Conservation (phyloP, 208 protist genomes). For the Trypanosoma scelopori region DNA sequence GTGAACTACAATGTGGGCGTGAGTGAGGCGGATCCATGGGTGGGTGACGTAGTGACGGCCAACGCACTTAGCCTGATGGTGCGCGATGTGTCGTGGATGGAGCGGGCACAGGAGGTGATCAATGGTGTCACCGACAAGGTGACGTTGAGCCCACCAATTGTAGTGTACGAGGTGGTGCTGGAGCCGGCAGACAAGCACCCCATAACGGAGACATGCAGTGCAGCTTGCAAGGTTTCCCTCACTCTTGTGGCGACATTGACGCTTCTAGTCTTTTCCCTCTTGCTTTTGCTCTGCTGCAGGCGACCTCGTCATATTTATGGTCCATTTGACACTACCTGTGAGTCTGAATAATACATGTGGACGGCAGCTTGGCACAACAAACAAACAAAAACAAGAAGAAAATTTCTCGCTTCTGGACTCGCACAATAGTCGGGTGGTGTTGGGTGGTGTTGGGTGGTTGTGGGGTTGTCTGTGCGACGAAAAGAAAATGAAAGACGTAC, state of each 20-base stretch:
- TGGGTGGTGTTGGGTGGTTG: no score
- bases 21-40: conserved; percentile 30
- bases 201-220: conserved; percentile 3
- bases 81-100: conserved; percentile 22
- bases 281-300: neutral
- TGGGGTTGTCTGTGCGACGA: no score
- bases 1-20: conserved; percentile 23
- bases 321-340: neutral
- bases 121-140: neutral
- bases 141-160: conserved; percentile 17
- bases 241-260: neutral
- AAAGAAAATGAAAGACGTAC: no score
- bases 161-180: conserved; percentile 22
- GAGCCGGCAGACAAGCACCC: neutral
- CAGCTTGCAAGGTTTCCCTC: conserved; percentile 6
- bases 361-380: no score
- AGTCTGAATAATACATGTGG: conserved; percentile 7
- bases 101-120: conserved; percentile 4
- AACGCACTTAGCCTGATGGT: conserved; percentile 30
- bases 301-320: neutral
- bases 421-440: no score
- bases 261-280: neutral
- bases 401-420: no score
- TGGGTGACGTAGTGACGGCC: conserved; percentile 26
- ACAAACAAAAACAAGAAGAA: neutral